Evolutionary conservation across 192 early-diverging fungal species (phyloP).

Genomic region (Podila minutissima): DNA sequence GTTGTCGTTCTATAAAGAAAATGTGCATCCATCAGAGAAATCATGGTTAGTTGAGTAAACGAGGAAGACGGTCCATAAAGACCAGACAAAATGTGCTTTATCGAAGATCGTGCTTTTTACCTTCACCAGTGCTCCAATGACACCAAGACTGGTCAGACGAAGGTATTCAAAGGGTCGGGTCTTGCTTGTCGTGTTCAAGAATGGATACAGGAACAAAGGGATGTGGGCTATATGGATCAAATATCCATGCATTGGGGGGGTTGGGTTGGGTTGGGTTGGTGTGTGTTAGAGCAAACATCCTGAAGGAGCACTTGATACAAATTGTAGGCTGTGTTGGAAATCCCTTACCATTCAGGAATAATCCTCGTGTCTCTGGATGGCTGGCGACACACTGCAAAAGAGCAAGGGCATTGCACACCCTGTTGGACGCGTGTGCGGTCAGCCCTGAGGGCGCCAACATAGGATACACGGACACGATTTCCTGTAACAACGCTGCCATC

Average conservation of each 20-base stretch:
- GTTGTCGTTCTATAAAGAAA: conserved; percentile 81
- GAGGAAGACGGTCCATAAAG: conserved; percentile 7
- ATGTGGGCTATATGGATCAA: conserved; percentile 79
- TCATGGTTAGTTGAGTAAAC: conserved; percentile 1
- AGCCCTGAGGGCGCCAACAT: conserved; percentile 84
- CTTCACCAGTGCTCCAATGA: conserved; percentile 98
- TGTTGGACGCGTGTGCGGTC: conserved; percentile 86
- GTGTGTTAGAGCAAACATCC: no score
- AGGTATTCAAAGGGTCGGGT: conserved; percentile 97
- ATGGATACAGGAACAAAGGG: conserved; percentile 97
- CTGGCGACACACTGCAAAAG: conserved; percentile 95
- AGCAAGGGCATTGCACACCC: conserved; percentile 94
- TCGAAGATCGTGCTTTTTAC: conserved; percentile 43
- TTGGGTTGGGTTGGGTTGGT: not conserved
- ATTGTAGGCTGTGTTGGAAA: not conserved
- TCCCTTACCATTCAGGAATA: conserved; percentile 77
- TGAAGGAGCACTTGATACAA: no score
- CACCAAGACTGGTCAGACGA: conserved; percentile 91
- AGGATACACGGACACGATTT: conserved; percentile 93
- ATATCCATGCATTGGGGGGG: not conserved
- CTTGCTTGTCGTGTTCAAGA: conserved; percentile 95
- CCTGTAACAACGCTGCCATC: conserved; percentile 93
- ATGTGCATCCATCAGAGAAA: not conserved
- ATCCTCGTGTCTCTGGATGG: conserved; percentile 86
- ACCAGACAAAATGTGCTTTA: not conserved